Conservation (phyloP, 306 rosid species). For the Vicia villosa region DNA sequence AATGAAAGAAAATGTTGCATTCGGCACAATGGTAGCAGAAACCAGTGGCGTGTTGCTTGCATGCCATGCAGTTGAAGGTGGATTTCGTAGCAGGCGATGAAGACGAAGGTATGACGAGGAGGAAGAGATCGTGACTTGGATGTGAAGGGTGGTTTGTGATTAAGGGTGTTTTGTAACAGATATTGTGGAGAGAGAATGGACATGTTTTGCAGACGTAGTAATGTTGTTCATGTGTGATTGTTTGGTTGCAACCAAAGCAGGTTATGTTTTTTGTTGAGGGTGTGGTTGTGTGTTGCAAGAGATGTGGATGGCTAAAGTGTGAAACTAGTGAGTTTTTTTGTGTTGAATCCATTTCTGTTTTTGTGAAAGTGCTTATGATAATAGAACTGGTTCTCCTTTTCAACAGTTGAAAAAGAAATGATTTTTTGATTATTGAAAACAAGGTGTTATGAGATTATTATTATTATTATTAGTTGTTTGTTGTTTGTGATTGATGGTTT, state of each 20-base stretch:
- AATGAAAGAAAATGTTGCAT: conserved; percentile 46
- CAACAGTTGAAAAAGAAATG: not conserved
- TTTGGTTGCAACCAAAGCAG: conserved; percentile 58
- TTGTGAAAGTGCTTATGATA: not conserved
- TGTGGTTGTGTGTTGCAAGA: conserved; percentile 38
- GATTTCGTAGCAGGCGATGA: conserved; percentile 19
- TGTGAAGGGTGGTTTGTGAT: conserved; percentile 54
- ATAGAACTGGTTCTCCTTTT: not conserved
- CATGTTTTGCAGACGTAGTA: conserved; percentile 53
- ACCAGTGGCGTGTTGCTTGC: conserved; percentile 37
- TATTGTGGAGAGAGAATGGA: conserved; percentile 47
- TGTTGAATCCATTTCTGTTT: conserved; percentile 21
- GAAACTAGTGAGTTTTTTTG: conserved; percentile 35
- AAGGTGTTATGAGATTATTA: not conserved
- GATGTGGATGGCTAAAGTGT: conserved; percentile 72
- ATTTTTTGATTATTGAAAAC: not conserved
- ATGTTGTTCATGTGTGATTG: conserved; percentile 28
- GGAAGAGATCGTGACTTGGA: conserved; percentile 48
- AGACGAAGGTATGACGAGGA: conserved; percentile 40
- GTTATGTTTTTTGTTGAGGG: conserved; percentile 21
- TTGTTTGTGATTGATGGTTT: conserved; percentile 17
- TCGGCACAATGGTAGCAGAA: conserved; percentile 57
- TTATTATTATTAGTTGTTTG: conserved; percentile 19
- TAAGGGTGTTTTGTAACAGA: conserved; percentile 55
- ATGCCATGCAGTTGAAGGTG: conserved; percentile 44